Percentiles rank a stretch among this genome's conserved stretches.
phyloP scores from a whole-genome alignment of 441 rosid species.

The Kokia cookei region DNA sequence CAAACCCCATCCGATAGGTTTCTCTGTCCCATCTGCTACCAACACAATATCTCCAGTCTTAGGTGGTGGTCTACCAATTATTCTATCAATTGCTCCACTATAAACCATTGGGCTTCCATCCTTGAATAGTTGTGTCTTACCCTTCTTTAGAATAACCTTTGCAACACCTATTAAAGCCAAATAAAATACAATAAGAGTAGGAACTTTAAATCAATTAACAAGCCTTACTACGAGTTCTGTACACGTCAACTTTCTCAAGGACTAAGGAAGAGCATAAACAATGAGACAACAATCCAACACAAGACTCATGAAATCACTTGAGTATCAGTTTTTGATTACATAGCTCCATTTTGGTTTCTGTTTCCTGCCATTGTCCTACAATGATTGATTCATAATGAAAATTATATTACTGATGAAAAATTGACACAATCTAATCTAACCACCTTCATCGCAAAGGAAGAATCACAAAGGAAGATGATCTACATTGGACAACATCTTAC shows the following conservation, averaged over 20 bases:
- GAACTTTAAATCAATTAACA: neutral
- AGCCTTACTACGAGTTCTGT: neutral
- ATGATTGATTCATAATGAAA: neutral
- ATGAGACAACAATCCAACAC: neutral
- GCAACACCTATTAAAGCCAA: conserved; percentile 42
- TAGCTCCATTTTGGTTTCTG: neutral
- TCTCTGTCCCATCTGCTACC: conserved; percentile 81
- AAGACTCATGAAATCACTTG: neutral
- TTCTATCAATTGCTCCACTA: conserved; percentile 86
- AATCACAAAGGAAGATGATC: neutral
- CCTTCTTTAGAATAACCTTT: conserved; percentile 86
- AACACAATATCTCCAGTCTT: conserved; percentile 81
- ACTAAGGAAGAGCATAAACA: neutral
- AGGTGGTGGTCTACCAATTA: conserved; percentile 83
- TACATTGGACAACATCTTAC: too few relatives aligned
- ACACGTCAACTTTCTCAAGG: neutral
- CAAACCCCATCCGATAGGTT: conserved; percentile 83
- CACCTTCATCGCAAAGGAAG: neutral
- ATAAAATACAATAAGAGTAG: neutral
- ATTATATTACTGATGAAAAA: neutral
- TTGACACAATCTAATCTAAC: neutral
- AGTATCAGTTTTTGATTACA: neutral
- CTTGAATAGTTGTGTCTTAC: conserved; percentile 78
- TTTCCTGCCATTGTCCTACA: neutral
- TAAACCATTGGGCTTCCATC: conserved; percentile 92